These are phyloP conservation scores for Verticillium alfalfae DNA, from an alignment of 2,329 filamentous ascomycete genomes.

Conservation along the genomic window DNA sequence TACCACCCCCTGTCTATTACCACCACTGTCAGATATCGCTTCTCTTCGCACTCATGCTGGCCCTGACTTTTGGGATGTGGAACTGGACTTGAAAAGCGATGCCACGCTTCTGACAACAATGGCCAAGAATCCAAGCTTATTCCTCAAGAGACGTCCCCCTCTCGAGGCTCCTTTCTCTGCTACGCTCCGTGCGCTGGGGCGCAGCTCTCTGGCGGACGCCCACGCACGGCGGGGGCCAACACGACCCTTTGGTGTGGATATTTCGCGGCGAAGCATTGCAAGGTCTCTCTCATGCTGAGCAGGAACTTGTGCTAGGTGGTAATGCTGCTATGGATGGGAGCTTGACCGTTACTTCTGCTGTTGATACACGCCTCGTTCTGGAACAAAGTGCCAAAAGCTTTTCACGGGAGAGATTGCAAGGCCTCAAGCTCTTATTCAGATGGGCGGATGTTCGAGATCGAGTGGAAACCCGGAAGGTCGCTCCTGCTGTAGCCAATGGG, in stretches of 20 bases:
- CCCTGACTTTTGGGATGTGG: slow-evolving; percentile 73
- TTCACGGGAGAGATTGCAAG: slow-evolving; percentile 36
- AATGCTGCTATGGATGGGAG: slow-evolving; percentile 42
- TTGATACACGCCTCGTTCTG: slow-evolving; percentile 70
- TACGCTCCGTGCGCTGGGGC: slow-evolving; percentile 67
- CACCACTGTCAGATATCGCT: slow-evolving; percentile 59
- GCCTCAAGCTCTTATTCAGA: slow-evolving; percentile 47
- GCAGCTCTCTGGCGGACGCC: slow-evolving; percentile 14
- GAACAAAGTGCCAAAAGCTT: slow-evolving; percentile 40
- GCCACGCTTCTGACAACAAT: slow-evolving; percentile 60
- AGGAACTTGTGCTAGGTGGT: slow-evolving; percentile 52
- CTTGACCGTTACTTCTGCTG: slow-evolving; percentile 33
- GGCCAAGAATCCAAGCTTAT: slow-evolving; percentile 63
- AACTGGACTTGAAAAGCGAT: slow-evolving; percentile 65
- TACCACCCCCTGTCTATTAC: slow-evolving; percentile 54
- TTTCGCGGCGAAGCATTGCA: slow-evolving; percentile 56
- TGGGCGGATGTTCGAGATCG: slow-evolving; percentile 44
- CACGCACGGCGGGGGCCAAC: slow-evolving; percentile 21
- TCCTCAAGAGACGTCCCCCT: slow-evolving; percentile 64
- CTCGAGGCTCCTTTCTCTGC: slow-evolving; percentile 67
- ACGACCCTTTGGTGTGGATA: slow-evolving; percentile 65
- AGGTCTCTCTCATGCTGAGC: slow-evolving; percentile 60
- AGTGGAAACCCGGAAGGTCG: slow-evolving; percentile 16
- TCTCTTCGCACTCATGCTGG: slow-evolving; percentile 55
- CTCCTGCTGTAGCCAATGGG: slow-evolving; percentile 6